Evolutionary conservation across 2,329 filamentous ascomycete species (phyloP).

Genomic region (Nemania diffusa): DNA sequence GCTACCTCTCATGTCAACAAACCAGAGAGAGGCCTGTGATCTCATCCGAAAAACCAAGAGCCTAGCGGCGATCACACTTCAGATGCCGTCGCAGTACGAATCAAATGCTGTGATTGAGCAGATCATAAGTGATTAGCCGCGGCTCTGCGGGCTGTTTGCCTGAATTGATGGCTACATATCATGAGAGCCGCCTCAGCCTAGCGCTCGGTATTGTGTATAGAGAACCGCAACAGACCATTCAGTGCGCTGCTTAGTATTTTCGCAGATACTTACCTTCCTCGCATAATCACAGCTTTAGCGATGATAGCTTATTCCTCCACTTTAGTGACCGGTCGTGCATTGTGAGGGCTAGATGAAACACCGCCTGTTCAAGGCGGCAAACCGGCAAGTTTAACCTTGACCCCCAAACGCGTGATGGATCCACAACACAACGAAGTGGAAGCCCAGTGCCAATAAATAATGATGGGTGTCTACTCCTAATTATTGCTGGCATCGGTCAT

Average conservation of each 20-base stretch:
- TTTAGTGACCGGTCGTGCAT: conserved; percentile 29
- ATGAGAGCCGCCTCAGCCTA: conserved; percentile 8
- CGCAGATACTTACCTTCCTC: conserved; percentile 8
- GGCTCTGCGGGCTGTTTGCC: conserved; percentile 32
- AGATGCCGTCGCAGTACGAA: conserved; percentile 28
- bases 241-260: conserved; percentile 10
- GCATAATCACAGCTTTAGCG: conserved; percentile 15
- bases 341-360: conserved; percentile 42
- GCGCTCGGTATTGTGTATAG: conserved; percentile 5
- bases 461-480: background rate
- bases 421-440: conserved; percentile 19
- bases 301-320: conserved; percentile 28
- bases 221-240: background rate
- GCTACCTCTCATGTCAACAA: conserved; percentile 34
- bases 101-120: conserved; percentile 17
- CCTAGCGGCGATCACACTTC: conserved; percentile 43
- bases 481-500: conserved; percentile 5
- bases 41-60: conserved; percentile 33
- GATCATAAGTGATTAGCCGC: conserved; percentile 37
- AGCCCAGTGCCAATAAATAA: conserved; percentile 8
- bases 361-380: conserved; percentile 32
- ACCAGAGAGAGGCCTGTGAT: conserved; percentile 39
- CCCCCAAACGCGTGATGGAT: conserved; percentile 22
- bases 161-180: conserved; percentile 38
- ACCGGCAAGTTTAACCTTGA: conserved; percentile 29